Conservation (phyloP, 768 basidiomycete genomes). For the Leccinum truebloodii region DNA sequence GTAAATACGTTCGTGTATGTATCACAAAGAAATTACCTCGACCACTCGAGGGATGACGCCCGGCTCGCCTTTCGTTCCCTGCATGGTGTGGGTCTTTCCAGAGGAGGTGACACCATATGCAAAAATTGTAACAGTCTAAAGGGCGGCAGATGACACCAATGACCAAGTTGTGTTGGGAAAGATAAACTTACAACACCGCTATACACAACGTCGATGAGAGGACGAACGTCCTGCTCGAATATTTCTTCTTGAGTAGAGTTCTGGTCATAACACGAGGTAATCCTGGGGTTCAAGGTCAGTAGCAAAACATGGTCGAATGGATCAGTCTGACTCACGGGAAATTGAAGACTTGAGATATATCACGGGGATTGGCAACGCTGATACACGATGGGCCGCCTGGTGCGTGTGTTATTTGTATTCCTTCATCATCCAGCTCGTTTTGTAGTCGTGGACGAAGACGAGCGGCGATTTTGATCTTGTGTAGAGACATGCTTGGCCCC, state of each 20-base stretch:
- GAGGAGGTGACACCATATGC: conserved; percentile 91
- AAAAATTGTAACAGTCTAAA: conserved; percentile 81
- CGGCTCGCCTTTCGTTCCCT: conserved; percentile 70
- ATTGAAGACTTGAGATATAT: conserved; percentile 68
- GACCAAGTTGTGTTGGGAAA: not conserved
- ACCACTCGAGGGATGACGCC: conserved; percentile 86
- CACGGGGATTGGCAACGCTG: conserved; percentile 69
- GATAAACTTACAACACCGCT: conserved; percentile 62
- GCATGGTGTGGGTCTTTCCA: conserved; percentile 94
- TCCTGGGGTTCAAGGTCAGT: conserved; percentile 38
- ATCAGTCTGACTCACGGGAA: conserved; percentile 56
- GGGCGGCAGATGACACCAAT: not conserved
- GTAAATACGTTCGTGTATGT: not conserved
- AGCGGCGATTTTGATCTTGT: conserved; percentile 71
- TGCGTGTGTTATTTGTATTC: conserved; percentile 51
- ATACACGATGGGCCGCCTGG: conserved; percentile 50
- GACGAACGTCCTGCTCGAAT: conserved; percentile 72
- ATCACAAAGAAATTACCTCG: conserved; percentile 44
- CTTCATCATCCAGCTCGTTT: conserved; percentile 62
- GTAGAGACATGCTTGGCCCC: conserved; percentile 21
- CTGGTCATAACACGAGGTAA: conserved; percentile 76
- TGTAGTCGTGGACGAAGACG: conserved; percentile 67
- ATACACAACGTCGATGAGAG: conserved; percentile 77
- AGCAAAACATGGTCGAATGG: not conserved
- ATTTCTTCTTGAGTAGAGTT: conserved; percentile 73